Base-by-base conservation (phyloP, 78 protist species). In the Dictyostelium intermedium region DNA sequence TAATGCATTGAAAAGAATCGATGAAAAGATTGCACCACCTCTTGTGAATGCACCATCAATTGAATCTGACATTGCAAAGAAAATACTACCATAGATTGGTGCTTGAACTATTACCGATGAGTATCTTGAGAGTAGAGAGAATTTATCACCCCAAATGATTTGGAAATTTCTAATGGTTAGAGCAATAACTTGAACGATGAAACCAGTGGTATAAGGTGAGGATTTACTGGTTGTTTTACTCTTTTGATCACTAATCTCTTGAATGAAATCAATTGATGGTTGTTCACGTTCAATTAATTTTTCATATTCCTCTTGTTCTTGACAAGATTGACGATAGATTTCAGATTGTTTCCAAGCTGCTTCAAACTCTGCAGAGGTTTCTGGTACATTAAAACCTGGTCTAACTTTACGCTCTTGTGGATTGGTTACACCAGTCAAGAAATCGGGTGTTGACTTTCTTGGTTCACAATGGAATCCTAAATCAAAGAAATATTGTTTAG, bases 11-110 rank as follows among this genome's bases (percentile, higher is more conserved):
- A 84, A 85, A 5, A 92, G 23, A 43, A 92, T 82, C 2, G 91
- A 56, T 32, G 80, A 1, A 9, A 92, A 92, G 2, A 92, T 83
- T 50, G 84, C 82, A 20, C 96, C 96, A n/a, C 96, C 96, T 35
- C 96, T 32, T 20, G 83, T 83, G 60, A 92, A 92, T 11, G 82
- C 66, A 11, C 96, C 96, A 41, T 14, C 32, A 1, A 56, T 56
- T 76, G 92, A 18, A n/a, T n/a, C 1, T 4, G 63, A 47, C 70
- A 81, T 61, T 34, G 63, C 63, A 32, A 74, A 83, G 43, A 92
- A 92, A 8, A 92, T 60, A 14, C 85, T 41, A 53, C 96, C 96
- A 30, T 92, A 92, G 9, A 92, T 83, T 3, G 39, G 41, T 18
- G 96, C 56, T 69, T 92, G 96, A 10, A 74, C 74, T 3, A 82